Evolutionary conservation across 352 stramenopile genomes (phyloP).

Genomic region (Pythium volutum): DNA sequence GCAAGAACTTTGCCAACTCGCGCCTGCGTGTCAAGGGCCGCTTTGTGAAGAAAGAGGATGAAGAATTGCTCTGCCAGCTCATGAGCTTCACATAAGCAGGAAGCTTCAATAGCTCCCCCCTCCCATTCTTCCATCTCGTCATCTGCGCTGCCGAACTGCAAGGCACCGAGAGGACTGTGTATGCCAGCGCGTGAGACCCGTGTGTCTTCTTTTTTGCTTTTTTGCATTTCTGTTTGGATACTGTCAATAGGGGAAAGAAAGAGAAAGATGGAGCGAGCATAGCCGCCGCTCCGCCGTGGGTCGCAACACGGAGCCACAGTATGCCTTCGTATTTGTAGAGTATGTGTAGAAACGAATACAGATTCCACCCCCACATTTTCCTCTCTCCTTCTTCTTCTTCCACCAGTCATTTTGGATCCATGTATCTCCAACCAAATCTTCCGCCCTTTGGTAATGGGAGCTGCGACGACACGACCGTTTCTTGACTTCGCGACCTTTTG

Average conservation of each 20-base stretch:
- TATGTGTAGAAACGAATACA: conserved; percentile 21
- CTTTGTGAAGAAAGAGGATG: conserved; percentile 99
- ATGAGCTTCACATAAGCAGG: conserved; percentile 68
- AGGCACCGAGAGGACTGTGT: background rate
- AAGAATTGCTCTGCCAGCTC: conserved; percentile 85
- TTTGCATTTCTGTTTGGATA: conserved; percentile 2
- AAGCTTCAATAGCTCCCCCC: no score
- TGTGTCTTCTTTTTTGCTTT: background rate
- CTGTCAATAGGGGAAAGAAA: background rate
- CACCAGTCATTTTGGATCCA: background rate
- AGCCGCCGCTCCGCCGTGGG: conserved; percentile 1
- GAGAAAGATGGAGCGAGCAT: background rate
- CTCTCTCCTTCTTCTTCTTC: background rate
- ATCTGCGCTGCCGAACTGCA: no score
- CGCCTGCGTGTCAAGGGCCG: conserved; percentile 96
- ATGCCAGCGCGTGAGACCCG: background rate
- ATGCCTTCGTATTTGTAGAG: conserved; percentile 16
- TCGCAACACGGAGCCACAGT: conserved; percentile 8
- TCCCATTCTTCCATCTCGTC: no score
- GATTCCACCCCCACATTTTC: background rate
- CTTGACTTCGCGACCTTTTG: background rate
- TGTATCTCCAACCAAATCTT: background rate
- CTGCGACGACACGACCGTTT: background rate
- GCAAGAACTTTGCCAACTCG: conserved; percentile 99
- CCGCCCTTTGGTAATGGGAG: background rate